A percentile compares a stretch with the other conserved stretches of the same genome.
phyloP scores from a whole-genome alignment of 2,329 filamentous ascomycete species.

The Penicillium sp. region DNA sequence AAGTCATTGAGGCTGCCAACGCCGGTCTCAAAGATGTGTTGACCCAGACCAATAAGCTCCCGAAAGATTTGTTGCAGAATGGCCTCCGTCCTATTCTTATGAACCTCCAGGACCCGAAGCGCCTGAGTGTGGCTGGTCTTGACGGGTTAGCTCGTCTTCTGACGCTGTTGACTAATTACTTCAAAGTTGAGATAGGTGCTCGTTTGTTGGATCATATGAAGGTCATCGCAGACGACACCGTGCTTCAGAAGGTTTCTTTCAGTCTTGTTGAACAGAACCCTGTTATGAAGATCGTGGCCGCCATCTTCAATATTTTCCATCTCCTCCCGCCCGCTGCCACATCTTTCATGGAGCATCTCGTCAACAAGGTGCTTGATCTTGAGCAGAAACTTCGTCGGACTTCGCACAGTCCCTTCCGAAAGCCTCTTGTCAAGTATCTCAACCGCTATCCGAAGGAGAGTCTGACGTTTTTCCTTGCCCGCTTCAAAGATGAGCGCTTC shows the following conservation, averaged over 20 bases:
- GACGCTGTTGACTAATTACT: constrained; percentile 93
- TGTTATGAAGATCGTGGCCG: constrained; percentile 91
- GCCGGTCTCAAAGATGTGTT: constrained; percentile 86
- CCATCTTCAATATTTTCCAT: constrained; percentile 96
- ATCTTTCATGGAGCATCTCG: constrained; percentile 85
- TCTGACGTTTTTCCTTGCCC: constrained; percentile 77
- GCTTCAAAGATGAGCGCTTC: constrained; percentile 81
- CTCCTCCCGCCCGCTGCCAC: constrained; percentile 89
- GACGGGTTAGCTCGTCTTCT: constrained; percentile 89
- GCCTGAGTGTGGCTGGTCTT: constrained; percentile 83
- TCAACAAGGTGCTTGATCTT: constrained; percentile 86
- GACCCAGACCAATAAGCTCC: constrained; percentile 84
- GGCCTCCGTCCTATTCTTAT: constrained; percentile 94
- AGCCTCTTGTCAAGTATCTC: constrained; percentile 88
- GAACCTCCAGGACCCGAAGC: constrained; percentile 91
- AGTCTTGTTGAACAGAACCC: constrained; percentile 90
- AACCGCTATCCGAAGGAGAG: constrained; percentile 91
- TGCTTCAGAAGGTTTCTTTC: constrained; percentile 89
- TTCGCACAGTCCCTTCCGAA: constrained; percentile 86
- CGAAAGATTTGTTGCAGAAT: constrained; percentile 92
- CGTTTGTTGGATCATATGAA: constrained; percentile 94
- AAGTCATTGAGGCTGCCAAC: constrained; percentile 92
- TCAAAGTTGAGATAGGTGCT: constrained; percentile 96
- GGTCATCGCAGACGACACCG: constrained; percentile 77
- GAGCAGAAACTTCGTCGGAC: constrained; percentile 85